These are phyloP conservation scores for Claviceps maximensis DNA, from an alignment of 2,329 filamentous ascomycete genomes.

Conservation along the genomic window DNA sequence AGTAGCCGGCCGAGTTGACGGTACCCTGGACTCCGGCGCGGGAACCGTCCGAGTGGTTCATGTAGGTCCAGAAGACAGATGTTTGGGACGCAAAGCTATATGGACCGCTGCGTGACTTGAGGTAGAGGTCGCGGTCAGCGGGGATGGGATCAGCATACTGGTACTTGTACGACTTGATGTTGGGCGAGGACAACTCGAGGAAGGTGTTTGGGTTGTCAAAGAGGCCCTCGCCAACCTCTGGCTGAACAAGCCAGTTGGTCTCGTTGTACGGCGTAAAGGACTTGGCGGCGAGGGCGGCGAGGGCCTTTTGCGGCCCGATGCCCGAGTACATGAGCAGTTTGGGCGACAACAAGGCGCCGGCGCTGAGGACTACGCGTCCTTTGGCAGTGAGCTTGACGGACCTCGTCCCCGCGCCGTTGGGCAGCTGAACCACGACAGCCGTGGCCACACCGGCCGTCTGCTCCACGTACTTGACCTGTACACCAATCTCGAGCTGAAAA, in stretches of 20 bases:
- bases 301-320: slow-evolving; percentile 23
- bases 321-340: slow-evolving; percentile 31
- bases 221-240: slow-evolving; percentile 33
- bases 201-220: slow-evolving; percentile 45
- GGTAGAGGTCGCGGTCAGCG: slow-evolving; percentile 31
- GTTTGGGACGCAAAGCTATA: slow-evolving; percentile 40
- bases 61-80: slow-evolving; percentile 37
- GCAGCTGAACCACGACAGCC: slow-evolving; percentile 25
- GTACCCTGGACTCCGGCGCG: slow-evolving; percentile 37
- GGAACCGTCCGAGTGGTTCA: slow-evolving; percentile 27
- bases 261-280: slow-evolving; percentile 13
- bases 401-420: slow-evolving; percentile 16
- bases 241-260: slow-evolving; percentile 34
- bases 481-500: slow-evolving; percentile 30
- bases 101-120: slow-evolving; percentile 33
- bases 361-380: slow-evolving; percentile 25
- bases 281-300: slow-evolving; percentile 15
- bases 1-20: slow-evolving; percentile 32
- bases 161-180: slow-evolving; percentile 33
- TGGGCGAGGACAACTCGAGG: slow-evolving; percentile 30
- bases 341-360: slow-evolving; percentile 26
- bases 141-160: slow-evolving; percentile 29
- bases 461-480: slow-evolving; percentile 30
- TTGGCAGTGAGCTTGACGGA: slow-evolving; percentile 16
- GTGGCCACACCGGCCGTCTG: slow-evolving; percentile 26